Percentiles rank a stretch among this genome's conserved stretches.
These are phyloP conservation scores for Diplodia mutila DNA, from an alignment of 2,329 filamentous ascomycete genomes.

Conservation along the genomic window DNA sequence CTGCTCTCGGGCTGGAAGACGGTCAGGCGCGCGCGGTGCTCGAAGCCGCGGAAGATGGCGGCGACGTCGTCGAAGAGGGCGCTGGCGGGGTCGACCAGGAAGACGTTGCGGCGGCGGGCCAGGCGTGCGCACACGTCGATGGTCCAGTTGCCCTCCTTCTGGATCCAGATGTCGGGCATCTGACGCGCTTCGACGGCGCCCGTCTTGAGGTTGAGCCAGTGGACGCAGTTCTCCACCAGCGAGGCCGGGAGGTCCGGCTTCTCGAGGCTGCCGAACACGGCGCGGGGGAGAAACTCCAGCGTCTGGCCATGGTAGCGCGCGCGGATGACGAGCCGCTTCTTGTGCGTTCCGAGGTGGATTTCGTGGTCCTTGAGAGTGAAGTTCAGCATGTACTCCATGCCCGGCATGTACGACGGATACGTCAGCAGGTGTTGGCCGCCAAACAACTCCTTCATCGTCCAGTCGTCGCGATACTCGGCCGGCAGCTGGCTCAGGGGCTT, in stretches of 20 bases:
- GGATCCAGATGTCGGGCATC: conserved; percentile 46
- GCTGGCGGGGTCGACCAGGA: conserved; percentile 57
- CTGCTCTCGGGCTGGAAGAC: conserved; percentile 50
- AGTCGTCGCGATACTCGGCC: conserved; percentile 50
- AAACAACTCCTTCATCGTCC: conserved; percentile 57
- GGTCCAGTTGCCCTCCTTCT: conserved; percentile 45
- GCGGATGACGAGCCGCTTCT: conserved; percentile 49
- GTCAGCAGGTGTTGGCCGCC: conserved; percentile 56
- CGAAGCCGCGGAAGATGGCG: conserved; percentile 57
- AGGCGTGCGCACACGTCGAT: conserved; percentile 39
- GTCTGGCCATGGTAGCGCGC: conserved; percentile 36
- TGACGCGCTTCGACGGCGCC: conserved; percentile 58
- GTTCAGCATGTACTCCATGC: conserved; percentile 58
- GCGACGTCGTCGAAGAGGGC: conserved; percentile 45
- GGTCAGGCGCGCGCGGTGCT: conserved; percentile 48
- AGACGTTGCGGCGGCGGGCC: conserved; percentile 34
- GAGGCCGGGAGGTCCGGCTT: conserved; percentile 55
- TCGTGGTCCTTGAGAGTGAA: conserved; percentile 43
- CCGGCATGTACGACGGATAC: conserved; percentile 55
- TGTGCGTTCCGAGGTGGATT: conserved; percentile 60
- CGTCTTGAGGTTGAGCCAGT: conserved; percentile 61
- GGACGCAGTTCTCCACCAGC: conserved; percentile 58
- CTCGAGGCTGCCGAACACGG: conserved; percentile 32
- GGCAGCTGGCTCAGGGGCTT: conserved; percentile 59
- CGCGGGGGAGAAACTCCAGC: conserved; percentile 43